phyloP scores from a whole-genome alignment of 495 filamentous ascomycete genomes.

The Aspergillus sclerotiicarbonarius region DNA sequence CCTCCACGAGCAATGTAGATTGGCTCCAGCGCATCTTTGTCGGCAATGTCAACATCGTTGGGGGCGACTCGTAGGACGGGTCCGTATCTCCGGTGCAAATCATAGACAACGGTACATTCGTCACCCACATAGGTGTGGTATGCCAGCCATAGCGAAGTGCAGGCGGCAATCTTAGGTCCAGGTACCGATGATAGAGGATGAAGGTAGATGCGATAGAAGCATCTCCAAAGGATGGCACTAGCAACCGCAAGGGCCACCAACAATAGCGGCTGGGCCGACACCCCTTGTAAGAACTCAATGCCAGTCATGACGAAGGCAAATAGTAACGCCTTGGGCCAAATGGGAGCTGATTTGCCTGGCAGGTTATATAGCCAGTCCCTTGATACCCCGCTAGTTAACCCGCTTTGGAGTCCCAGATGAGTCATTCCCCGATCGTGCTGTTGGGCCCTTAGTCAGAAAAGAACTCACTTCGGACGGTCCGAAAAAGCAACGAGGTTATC shows the following conservation, averaged over 20 bases:
- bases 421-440: not conserved
- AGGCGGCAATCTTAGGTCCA: slow-evolving; percentile 35
- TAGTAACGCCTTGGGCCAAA: not conserved
- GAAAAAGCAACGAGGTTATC: not conserved
- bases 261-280: not conserved
- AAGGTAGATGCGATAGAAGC: slow-evolving; percentile 27
- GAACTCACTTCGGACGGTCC: not conserved
- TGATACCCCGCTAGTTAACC: not conserved
- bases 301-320: not conserved
- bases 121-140: slow-evolving; percentile 42
- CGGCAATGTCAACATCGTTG: slow-evolving; percentile 46
- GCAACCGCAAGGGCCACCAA: not conserved
- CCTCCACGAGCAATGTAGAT: slow-evolving; percentile 48
- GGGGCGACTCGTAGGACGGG: slow-evolving; percentile 47
- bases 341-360: no score
- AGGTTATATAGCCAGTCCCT: not conserved
- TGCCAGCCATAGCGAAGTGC: slow-evolving; percentile 41
- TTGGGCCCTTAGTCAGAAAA: not conserved
- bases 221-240: slow-evolving; percentile 1
- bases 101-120: slow-evolving; percentile 34
- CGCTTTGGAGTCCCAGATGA: not conserved
- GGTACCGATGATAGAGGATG: slow-evolving; percentile 40
- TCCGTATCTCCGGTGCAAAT: slow-evolving; percentile 43
- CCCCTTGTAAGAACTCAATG: not conserved
- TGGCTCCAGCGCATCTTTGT: slow-evolving; percentile 39